Evolutionary conservation across 768 basidiomycete species (phyloP).

Genomic region (Stropharia rugosoannulata): DNA sequence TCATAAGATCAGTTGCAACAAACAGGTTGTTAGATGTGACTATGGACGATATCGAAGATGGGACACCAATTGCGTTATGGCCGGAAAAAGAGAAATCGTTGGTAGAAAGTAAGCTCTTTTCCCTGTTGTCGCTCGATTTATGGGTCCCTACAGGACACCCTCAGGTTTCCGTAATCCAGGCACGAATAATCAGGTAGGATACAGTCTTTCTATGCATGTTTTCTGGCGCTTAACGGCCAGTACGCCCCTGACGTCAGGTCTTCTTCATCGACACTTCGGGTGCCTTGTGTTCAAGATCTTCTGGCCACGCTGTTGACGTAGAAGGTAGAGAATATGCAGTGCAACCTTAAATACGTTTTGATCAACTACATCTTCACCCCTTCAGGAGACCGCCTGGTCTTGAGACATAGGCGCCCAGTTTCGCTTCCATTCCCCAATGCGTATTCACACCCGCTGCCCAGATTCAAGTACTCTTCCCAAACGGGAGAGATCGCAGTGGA

Average conservation of each 20-base stretch:
- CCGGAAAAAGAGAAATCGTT: slow-evolving; percentile 73
- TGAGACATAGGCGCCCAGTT: slow-evolving; percentile 76
- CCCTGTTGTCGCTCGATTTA: neutral
- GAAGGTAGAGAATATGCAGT: slow-evolving; percentile 46
- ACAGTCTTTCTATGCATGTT: neutral
- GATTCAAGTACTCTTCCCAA: slow-evolving; percentile 55
- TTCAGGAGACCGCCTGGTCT: slow-evolving; percentile 61
- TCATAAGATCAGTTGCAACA: slow-evolving; percentile 54
- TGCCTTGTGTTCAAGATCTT: slow-evolving; percentile 71
- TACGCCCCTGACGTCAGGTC: slow-evolving; percentile 43
- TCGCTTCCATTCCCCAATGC: slow-evolving; percentile 77
- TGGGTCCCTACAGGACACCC: neutral
- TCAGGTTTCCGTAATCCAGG: slow-evolving; percentile 66
- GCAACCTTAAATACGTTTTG: neutral
- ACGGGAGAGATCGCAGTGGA: slow-evolving; percentile 59
- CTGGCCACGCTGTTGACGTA: slow-evolving; percentile 82
- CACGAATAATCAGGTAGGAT: slow-evolving; percentile 69
- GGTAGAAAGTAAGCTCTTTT: slow-evolving; percentile 62
- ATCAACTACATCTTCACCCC: neutral
- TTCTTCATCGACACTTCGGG: slow-evolving; percentile 84
- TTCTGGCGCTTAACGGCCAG: neutral
- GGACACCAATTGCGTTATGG: slow-evolving; percentile 63
- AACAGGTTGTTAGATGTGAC: slow-evolving; percentile 59
- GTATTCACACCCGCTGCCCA: slow-evolving; percentile 75
- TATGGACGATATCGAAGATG: slow-evolving; percentile 54